phyloP scores from a whole-genome alignment of 257 asterid species.

The Nicotiana noctiflora region DNA sequence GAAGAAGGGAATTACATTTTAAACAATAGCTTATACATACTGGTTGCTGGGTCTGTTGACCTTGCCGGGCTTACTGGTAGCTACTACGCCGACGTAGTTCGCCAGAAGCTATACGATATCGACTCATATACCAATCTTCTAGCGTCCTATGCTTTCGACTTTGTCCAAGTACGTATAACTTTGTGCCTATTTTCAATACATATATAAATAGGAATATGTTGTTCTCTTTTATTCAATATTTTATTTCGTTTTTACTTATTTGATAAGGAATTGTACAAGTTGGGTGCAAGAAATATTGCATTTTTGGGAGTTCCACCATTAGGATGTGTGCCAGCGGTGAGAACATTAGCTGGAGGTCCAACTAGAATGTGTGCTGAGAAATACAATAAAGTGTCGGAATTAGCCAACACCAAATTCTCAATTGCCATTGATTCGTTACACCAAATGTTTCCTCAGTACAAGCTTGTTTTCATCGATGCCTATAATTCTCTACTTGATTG shows the following conservation, averaged over 20 bases:
- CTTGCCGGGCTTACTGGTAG: conserved; percentile 42
- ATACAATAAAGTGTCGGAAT: conserved; percentile 30
- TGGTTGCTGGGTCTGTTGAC: conserved; percentile 73
- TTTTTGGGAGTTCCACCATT: conserved; percentile 36
- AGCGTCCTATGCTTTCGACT: conserved; percentile 44
- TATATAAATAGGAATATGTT: background rate
- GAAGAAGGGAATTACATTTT: conserved; percentile 32
- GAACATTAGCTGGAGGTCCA: conserved; percentile 38
- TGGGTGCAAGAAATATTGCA: conserved; percentile 38
- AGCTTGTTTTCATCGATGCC: conserved; percentile 15
- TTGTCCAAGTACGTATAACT: conserved; percentile 32
- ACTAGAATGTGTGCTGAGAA: conserved; percentile 24
- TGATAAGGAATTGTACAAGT: conserved; percentile 20
- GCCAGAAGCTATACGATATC: conserved; percentile 26
- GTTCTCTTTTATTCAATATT: background rate
- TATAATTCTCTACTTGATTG: conserved; percentile 26
- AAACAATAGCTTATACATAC: conserved; percentile 30
- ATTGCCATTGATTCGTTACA: conserved; percentile 11
- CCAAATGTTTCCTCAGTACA: conserved; percentile 15
- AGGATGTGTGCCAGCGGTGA: conserved; percentile 48
- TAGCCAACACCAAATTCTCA: conserved; percentile 30
- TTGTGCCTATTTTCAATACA: background rate
- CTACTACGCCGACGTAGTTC: conserved; percentile 41
- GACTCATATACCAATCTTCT: conserved; percentile 48
- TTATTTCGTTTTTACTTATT: background rate